phyloP scores from a whole-genome alignment of 192 early-diverging fungal species.

The Obelidium mucronatum region DNA sequence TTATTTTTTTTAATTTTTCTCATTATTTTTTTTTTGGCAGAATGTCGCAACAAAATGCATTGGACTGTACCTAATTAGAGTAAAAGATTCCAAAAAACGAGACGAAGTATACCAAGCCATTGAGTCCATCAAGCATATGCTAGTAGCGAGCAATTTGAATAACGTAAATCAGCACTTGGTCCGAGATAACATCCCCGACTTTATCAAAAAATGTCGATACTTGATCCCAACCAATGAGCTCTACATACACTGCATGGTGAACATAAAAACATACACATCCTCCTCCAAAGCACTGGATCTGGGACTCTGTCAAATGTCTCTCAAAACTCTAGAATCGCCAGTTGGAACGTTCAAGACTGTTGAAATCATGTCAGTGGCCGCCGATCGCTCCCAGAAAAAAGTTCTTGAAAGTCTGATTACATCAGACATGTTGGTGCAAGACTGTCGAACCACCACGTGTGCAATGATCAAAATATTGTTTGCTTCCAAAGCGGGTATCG shows the following conservation, averaged over 20 bases:
- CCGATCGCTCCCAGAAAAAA: background rate
- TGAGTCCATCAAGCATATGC: background rate
- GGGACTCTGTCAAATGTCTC: background rate
- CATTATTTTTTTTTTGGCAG: background rate
- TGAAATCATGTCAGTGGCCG: background rate
- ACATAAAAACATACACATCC: background rate
- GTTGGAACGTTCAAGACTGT: slow-evolving; percentile 1
- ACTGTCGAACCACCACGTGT: slow-evolving; percentile 10
- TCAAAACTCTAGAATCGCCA: slow-evolving; percentile 21
- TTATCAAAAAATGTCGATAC: background rate
- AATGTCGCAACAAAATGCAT: background rate
- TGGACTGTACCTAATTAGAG: background rate
- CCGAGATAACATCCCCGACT: background rate
- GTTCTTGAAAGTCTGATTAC: slow-evolving; percentile 11
- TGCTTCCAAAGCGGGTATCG: slow-evolving; percentile 18
- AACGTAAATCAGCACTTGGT: background rate
- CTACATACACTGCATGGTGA: background rate
- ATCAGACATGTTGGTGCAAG: slow-evolving; percentile 24
- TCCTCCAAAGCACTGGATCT: background rate
- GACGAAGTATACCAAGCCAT: background rate
- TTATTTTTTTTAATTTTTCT: background rate
- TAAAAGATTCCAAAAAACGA: background rate
- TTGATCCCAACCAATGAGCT: background rate
- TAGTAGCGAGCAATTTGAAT: background rate
- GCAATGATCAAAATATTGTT: slow-evolving; percentile 14